phyloP scores from a whole-genome alignment of 306 rosid genomes.

The Calophaca sinica region DNA sequence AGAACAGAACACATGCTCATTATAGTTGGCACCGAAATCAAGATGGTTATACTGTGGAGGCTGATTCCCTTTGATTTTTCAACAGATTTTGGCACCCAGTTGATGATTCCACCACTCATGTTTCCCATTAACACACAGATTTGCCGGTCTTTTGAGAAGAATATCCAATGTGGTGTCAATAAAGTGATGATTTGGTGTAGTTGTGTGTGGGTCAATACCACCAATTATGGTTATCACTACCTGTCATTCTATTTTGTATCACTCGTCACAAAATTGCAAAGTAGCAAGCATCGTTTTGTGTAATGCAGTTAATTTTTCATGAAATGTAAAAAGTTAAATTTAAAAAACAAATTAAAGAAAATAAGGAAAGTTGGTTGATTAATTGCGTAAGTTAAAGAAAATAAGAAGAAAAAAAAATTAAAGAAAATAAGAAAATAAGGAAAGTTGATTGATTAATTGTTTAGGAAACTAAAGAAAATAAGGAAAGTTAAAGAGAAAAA shows the following conservation, averaged over 20 bases:
- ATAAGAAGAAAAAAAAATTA: too few relatives aligned
- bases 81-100: constrained; percentile 69
- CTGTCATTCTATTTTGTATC: constrained; percentile 14
- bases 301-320: too few relatives aligned
- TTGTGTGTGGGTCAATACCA: not conserved
- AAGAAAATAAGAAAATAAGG: too few relatives aligned
- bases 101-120: constrained; percentile 59
- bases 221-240: not conserved
- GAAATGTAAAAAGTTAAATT: too few relatives aligned
- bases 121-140: not conserved
- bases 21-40: constrained; percentile 82
- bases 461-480: too few relatives aligned
- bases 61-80: constrained; percentile 73
- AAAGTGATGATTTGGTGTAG: constrained; percentile 1
- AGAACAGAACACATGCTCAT: constrained; percentile 84
- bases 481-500: too few relatives aligned
- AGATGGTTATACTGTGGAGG: constrained; percentile 74
- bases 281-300: too few relatives aligned
- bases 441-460: too few relatives aligned
- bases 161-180: constrained; percentile 33
- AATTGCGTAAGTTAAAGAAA: too few relatives aligned
- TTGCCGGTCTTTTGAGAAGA: not conserved
- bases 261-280: not conserved
- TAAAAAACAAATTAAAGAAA: too few relatives aligned
- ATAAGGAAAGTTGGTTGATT: too few relatives aligned